Base-by-base conservation (phyloP, 345 rosid species). In the Cardiospermum halicacabum region DNA sequence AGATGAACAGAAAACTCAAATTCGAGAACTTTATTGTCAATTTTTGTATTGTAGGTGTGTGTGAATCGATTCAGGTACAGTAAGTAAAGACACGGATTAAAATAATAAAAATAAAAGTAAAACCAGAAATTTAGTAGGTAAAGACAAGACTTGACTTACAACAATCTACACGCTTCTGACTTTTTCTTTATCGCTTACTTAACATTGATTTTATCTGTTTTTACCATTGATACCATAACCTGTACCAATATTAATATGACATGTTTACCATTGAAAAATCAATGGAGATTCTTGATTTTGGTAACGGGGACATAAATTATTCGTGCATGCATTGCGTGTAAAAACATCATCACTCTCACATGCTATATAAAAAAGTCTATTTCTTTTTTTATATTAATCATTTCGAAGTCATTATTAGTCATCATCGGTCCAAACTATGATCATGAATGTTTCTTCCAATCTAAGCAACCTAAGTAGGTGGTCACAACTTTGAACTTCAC, bases 361-460 rank as follows among this genome's bases (percentile, higher is more conserved):
- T 50, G 32, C 43, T 37, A 18, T n/a, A 43, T n/a, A n/a, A n/a
- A 13, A 47, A 15, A 9, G 12, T n/a, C 2, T 43, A 18, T 13
- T 15, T 11, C n/a, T 30, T 8, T n/a, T 21, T 6, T 47, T 30
- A 3, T 47, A 27, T 15, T 9, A 68, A 11, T 28, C 51, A 42
- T 55, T 42, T 56, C 3, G 6, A 11, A 27, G 49, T 9, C 36
- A 34, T 53, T 27, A 60, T 54, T 53, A 28, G 56, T 31, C 32
- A 43, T 60, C 63, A 60, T 54, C 65, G 40, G 58, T 45, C 50
- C 30, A 0, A 48, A 21, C 9, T 64, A 24, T 56, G 8, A 58
- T 15, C 25, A 28, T 48, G 49, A 39, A n/a, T n/a, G n/a, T 62
- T 65, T 30, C 69, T 61, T 39, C 43, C 36, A 60, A 31, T 31